Base-by-base conservation (phyloP, 345 rosid species). In the Arabidopsis arenosa region DNA sequence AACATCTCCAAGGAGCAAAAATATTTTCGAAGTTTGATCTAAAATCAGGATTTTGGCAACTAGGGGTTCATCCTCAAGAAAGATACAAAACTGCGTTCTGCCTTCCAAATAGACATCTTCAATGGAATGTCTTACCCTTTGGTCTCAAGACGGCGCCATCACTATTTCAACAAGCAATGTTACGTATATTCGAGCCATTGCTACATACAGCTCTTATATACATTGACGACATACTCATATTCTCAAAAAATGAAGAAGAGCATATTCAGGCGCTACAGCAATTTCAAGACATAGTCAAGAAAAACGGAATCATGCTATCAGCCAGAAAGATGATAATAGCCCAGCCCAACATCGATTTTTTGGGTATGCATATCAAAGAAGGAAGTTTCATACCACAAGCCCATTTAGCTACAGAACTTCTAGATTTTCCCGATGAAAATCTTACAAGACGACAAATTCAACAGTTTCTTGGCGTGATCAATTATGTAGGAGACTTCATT, bases 161-260 rank as follows among this genome's bases (percentile, higher is more conserved):
- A 0, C 4, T 54, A 0, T 54, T 54, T 9, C 14, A 51, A 9
- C 14, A 51, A 2, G 32, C 32, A 0, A 51, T 59, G 44, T 2
- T 36, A 9, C n/a, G 32, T 0, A 59, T 59, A 2, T 17, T 59
- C 14, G 18, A 59, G n/a, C 45, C 64, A 0, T 4, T 59, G 0
- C n/a, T 37, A 1, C 9, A 59, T 4, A 59, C 32, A 2, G 6
- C 30, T 1, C 17, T 59, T 1, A 56, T 32, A 2, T 32, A 32
- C 61, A 32, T 56, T 0, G 40, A 56, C 1, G 61, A 56, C 2
- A 57, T 57, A 0, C 40, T 57, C 0, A 1, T 32, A 2, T 57
- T 57, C 0, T 57, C 41, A 14, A 1, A 11, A 15, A 21, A 0
- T 0, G 37, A 12, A 0, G 0, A 12, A 0, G 18, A 62, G 0